These are phyloP conservation scores for Ogataea corticis DNA, from an alignment of 805 yeast genomes.

Conservation along the genomic window DNA sequence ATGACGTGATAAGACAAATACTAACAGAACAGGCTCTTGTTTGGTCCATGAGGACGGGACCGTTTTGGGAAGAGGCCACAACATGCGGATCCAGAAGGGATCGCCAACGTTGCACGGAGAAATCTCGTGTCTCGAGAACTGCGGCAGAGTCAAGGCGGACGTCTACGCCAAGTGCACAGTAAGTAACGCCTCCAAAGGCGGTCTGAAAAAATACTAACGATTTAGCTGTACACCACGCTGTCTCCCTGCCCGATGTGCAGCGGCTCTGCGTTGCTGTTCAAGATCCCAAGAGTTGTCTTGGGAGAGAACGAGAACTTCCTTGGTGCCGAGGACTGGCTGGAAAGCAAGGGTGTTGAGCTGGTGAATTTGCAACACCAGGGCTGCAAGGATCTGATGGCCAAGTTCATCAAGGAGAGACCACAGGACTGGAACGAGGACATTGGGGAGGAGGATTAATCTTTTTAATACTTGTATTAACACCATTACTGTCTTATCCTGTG, in stretches of 20 bases:
- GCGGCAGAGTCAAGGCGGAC: slow-evolving; percentile 82
- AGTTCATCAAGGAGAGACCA: slow-evolving; percentile 78
- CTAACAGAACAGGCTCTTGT: slow-evolving; percentile 54
- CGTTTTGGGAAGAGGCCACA: slow-evolving; percentile 86
- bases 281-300: slow-evolving; percentile 80
- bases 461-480: no score
- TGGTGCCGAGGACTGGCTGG: slow-evolving; percentile 81
- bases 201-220: slow-evolving; percentile 17
- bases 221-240: slow-evolving; percentile 74
- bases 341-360: slow-evolving; percentile 69
- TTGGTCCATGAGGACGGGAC: slow-evolving; percentile 73
- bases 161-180: slow-evolving; percentile 78
- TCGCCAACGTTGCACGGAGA: slow-evolving; percentile 92
- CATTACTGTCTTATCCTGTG: no score
- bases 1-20: neutral
- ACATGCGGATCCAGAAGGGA: slow-evolving; percentile 80
- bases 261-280: slow-evolving; percentile 89
- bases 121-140: slow-evolving; percentile 82
- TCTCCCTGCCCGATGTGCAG: slow-evolving; percentile 96
- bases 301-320: slow-evolving; percentile 84
- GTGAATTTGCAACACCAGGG: slow-evolving; percentile 56
- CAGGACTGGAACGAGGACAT: slow-evolving; percentile 81
- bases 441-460: slow-evolving; percentile 53
- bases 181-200: no score
- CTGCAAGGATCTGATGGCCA: slow-evolving; percentile 71